These are phyloP conservation scores for Yamadazyma jaroonii DNA, from an alignment of 1,139 yeast species.

Conservation along the genomic window DNA sequence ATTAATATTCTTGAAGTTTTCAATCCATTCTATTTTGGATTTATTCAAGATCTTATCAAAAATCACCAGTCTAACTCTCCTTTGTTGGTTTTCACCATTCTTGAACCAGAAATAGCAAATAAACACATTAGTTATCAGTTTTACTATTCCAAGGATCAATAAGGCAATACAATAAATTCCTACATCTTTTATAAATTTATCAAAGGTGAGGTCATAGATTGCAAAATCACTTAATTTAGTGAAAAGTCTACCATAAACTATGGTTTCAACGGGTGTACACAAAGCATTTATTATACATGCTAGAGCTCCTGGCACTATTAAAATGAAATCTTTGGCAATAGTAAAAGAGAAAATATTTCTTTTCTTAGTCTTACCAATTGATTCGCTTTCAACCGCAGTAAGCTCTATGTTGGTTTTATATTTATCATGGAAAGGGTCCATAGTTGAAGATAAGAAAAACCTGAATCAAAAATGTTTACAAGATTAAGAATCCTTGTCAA, in stretches of 20 bases:
- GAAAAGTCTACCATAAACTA: slow-evolving; percentile 67
- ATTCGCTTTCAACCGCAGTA: background rate
- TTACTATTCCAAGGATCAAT: slow-evolving; percentile 54
- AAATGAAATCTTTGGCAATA: slow-evolving; percentile 20
- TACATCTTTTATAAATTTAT: slow-evolving; percentile 41
- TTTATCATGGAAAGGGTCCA: slow-evolving; percentile 2
- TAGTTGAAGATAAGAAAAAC: background rate
- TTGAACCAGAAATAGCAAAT: slow-evolving; percentile 63
- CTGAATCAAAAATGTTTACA: too few relatives aligned
- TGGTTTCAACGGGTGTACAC: slow-evolving; percentile 61
- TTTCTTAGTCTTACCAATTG: slow-evolving; percentile 3
- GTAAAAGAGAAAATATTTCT: slow-evolving; percentile 28
- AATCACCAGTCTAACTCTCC: slow-evolving; percentile 46
- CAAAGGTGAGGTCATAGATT: slow-evolving; percentile 22
- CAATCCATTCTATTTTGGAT: slow-evolving; percentile 54
- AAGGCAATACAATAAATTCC: slow-evolving; percentile 51
- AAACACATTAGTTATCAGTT: slow-evolving; percentile 51
- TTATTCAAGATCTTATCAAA: slow-evolving; percentile 13
- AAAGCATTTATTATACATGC: slow-evolving; percentile 41
- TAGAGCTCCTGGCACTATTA: slow-evolving; percentile 20
- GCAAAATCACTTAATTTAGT: slow-evolving; percentile 42
- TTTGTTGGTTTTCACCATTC: slow-evolving; percentile 71
- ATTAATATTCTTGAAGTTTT: slow-evolving; percentile 46
- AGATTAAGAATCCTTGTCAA: too few relatives aligned
- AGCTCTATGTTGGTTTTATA: slow-evolving; percentile 9